Evolutionary conservation across 257 asterid genomes (phyloP), one percentile per base, ranked within the genome.

Genomic region (Nyctanthes arbortristis): DNA sequence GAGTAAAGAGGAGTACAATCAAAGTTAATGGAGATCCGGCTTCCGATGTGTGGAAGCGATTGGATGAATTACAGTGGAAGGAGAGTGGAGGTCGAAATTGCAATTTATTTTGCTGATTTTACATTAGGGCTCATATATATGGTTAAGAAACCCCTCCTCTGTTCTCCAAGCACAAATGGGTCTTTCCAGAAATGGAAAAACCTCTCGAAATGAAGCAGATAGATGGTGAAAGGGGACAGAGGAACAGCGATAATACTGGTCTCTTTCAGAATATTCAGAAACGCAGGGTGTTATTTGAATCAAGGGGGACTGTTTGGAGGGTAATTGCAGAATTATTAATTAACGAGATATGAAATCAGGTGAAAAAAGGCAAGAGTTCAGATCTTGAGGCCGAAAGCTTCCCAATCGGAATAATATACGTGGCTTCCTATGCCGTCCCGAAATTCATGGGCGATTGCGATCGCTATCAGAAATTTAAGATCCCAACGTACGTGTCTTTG

Each of bases 361-460:
- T 25, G 20, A 57, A 58, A 16, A 34, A 29, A 9, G 33, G 36
- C n/a, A n/a, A 63, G 67, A 14, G 27, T 56, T 56, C 63, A 29
- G 30, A 72, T 61, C 67, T 27, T 59, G 55, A 40, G 35, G 25
- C 56, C 9, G 57, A 69, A 49, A 70, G 68, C 64, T 47, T n/a
- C n/a, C n/a, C n/a, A n/a, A n/a, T 63, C 47, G 9, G 35, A 58
- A 63, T 45, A 73, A 47, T 9, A 28, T 0, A 39, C 31, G 43
- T n/a, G 65, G 65, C 33, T 12, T 12, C 22, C 25, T 30, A n/a
- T n/a, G n/a, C n/a, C n/a, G n/a, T n/a, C n/a, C 4, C 18, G 20
- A 39, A 39, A 39, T 11, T 1, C 47, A 3, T 13, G 4, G n/a
- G n/a, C n/a, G n/a, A n/a, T n/a, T n/a, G n/a, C 5, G 20, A 39